phyloP scores from a whole-genome alignment of 805 yeast species.

The Allodekkera sacchari region DNA sequence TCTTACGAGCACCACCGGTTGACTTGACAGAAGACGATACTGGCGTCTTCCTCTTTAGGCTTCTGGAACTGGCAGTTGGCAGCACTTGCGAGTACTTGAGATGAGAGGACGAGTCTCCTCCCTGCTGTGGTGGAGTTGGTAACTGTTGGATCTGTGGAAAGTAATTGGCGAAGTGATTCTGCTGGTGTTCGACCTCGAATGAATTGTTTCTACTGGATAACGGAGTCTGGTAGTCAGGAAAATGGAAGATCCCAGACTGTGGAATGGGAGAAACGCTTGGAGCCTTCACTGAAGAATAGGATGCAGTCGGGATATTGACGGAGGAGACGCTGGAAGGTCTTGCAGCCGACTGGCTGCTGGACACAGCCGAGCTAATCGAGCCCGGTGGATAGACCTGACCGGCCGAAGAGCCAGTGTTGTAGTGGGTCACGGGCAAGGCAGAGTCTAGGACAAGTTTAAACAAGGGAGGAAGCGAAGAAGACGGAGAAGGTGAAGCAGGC shows the following conservation, averaged over 20 bases:
- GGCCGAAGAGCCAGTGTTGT: slow-evolving; percentile 4
- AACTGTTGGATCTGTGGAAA: no score
- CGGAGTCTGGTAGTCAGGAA: no score
- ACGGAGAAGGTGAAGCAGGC: slow-evolving; percentile 2
- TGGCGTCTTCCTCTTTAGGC: background rate
- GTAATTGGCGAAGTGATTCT: no score
- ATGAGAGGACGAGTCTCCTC: background rate
- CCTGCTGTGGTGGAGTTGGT: slow-evolving; percentile 2
- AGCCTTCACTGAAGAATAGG: no score
- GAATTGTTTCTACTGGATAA: no score
- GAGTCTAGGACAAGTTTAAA: slow-evolving; percentile 20
- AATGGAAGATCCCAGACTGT: no score
- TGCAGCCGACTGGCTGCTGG: background rate
- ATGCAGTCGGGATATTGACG: background rate
- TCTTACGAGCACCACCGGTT: slow-evolving; percentile 19
- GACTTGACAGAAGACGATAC: slow-evolving; percentile 1
- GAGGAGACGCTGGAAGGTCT: slow-evolving; percentile 2
- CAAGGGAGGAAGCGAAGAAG: slow-evolving; percentile 15
- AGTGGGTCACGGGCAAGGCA: slow-evolving; percentile 15
- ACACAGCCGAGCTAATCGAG: background rate
- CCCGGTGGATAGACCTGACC: background rate
- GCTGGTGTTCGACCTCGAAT: no score
- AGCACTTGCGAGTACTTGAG: slow-evolving; percentile 1
- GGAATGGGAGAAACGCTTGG: no score
- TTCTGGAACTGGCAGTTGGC: slow-evolving; percentile 1